Evolutionary conservation across 768 basidiomycete species (phyloP).

Genomic region (Chiua virens): DNA sequence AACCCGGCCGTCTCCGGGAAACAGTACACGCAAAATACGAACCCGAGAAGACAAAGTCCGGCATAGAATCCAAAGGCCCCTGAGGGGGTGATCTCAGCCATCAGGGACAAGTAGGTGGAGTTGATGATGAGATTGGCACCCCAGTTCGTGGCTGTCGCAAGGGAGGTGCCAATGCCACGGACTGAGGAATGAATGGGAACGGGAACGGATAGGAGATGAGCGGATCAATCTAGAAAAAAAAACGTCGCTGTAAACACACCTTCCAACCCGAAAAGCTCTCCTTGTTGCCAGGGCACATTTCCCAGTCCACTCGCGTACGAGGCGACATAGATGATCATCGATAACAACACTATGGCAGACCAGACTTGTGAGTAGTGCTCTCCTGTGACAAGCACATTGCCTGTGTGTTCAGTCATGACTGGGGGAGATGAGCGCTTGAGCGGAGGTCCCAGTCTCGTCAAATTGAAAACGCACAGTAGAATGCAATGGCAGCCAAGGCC

Average conservation of each 20-base stretch:
- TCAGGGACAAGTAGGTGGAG: slow-evolving; percentile 78
- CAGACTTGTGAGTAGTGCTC: slow-evolving; percentile 57
- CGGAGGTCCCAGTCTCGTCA: background rate
- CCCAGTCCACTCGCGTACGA: slow-evolving; percentile 80
- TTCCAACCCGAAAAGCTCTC: slow-evolving; percentile 79
- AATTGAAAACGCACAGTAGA: slow-evolving; percentile 40
- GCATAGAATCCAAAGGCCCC: slow-evolving; percentile 81
- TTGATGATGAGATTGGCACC: slow-evolving; percentile 72
- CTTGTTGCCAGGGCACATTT: slow-evolving; percentile 87
- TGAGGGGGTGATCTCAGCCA: slow-evolving; percentile 68
- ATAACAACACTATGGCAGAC: slow-evolving; percentile 67
- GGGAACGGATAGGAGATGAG: too few relatives aligned
- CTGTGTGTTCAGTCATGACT: slow-evolving; percentile 65
- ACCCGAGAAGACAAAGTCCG: slow-evolving; percentile 67
- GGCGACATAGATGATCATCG: slow-evolving; percentile 84
- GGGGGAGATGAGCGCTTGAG: background rate
- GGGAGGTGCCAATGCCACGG: slow-evolving; percentile 73
- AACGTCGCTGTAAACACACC: slow-evolving; percentile 33
- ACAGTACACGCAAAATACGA: slow-evolving; percentile 64
- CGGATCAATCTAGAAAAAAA: too few relatives aligned
- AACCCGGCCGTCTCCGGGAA: slow-evolving; percentile 83
- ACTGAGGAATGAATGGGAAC: slow-evolving; percentile 42
- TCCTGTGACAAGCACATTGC: slow-evolving; percentile 58
- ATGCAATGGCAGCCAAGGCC: slow-evolving; percentile 60
- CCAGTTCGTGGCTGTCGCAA: slow-evolving; percentile 80